Conservation (phyloP, 2,329 filamentous ascomycete species). For the Pseudogymnoascus sp. region DNA sequence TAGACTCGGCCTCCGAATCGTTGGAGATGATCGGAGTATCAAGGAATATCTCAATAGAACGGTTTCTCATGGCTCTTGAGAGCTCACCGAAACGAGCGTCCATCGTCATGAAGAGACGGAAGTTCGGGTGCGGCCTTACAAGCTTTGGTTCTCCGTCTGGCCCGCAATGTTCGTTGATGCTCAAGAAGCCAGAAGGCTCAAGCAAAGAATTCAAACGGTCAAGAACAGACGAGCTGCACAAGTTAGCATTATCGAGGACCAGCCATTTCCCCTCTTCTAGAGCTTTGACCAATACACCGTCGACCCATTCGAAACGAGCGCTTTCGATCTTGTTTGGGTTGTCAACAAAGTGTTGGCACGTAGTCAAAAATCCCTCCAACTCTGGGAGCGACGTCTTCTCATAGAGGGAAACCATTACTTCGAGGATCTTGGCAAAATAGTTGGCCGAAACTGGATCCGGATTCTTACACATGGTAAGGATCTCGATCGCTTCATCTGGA, state of each 20-base stretch:
- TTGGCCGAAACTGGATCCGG: constrained; percentile 13
- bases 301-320: constrained; percentile 91
- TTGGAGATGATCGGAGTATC: constrained; percentile 30
- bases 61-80: constrained; percentile 92
- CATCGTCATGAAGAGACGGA: constrained; percentile 89
- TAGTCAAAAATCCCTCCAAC: constrained; percentile 20
- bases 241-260: constrained; percentile 91
- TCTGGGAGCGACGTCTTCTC: constrained; percentile 36
- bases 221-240: constrained; percentile 90
- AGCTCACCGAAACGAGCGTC: constrained; percentile 89
- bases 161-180: constrained; percentile 88
- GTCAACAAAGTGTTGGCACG: constrained; percentile 37
- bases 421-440: constrained; percentile 25
- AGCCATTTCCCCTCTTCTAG: constrained; percentile 84
- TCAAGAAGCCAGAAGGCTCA: constrained; percentile 79
- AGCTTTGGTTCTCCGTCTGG: constrained; percentile 73
- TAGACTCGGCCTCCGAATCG: background rate
- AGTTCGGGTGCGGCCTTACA: constrained; percentile 75
- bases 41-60: constrained; percentile 83
- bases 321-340: constrained; percentile 54
- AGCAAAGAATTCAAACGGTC: constrained; percentile 91
- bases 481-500: constrained; percentile 40
- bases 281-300: constrained; percentile 84
- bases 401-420: constrained; percentile 25
- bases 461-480: constrained; percentile 44